These are phyloP conservation scores for Cryphonectria carpinicola DNA, from an alignment of 2,329 filamentous ascomycete genomes.

Conservation along the genomic window DNA sequence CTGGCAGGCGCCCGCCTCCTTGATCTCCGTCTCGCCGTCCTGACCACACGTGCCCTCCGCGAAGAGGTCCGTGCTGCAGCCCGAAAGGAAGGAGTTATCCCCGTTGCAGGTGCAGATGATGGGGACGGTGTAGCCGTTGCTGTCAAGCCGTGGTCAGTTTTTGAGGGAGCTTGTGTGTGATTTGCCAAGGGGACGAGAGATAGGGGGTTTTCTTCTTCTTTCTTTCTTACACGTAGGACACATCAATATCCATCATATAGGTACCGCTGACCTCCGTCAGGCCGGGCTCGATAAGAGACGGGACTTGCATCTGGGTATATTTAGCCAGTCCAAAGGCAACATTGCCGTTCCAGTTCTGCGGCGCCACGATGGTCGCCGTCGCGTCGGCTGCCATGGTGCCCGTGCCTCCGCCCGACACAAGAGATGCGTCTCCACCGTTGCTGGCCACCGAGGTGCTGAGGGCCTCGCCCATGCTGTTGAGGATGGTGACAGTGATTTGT, in stretches of 20 bases:
- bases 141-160: not conserved
- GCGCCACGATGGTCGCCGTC: conserved; percentile 22
- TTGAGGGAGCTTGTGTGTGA: not conserved
- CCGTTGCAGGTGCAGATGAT: conserved; percentile 27
- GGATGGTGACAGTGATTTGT: conserved; percentile 24
- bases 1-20: conserved; percentile 18
- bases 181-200: not conserved
- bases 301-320: conserved; percentile 7
- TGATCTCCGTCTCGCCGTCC: conserved; percentile 7
- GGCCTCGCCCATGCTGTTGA: conserved; percentile 23
- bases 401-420: not conserved
- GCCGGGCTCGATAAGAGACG: conserved; percentile 20
- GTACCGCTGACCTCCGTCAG: conserved; percentile 16
- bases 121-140: conserved; percentile 27
- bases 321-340: conserved; percentile 19
- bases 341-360: conserved; percentile 25
- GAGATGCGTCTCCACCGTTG: conserved; percentile 15
- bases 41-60: conserved; percentile 9
- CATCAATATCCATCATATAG: conserved; percentile 24
- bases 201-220: too few species aligned
- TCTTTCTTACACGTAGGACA: conserved; percentile 26
- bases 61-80: conserved; percentile 27
- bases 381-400: conserved; percentile 8
- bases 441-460: conserved; percentile 22
- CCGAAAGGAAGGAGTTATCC: conserved; percentile 20